Evolutionary conservation across 139 green algal species (phyloP), one percentile per base, ranked within the genome.

Genomic region (Trebouxia sp.): DNA sequence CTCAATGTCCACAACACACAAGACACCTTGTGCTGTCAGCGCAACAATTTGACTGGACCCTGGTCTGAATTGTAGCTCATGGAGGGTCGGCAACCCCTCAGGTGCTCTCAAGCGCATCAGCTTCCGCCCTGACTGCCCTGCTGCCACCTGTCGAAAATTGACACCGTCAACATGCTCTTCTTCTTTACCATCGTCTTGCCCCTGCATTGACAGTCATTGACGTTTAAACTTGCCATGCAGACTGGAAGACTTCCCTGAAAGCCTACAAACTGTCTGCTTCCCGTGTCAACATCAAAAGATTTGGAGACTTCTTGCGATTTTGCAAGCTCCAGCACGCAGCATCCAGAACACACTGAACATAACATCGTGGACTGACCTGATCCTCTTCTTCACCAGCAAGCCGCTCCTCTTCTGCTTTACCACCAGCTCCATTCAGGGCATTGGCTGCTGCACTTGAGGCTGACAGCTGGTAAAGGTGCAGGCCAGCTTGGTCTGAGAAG

Each of bases 391-490:
- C 15, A 28, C 66, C 5, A 22, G 22, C 28, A 22, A 38, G 0
- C 20, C 53, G 12, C 11, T 56, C 32, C n/a, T 53, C 24, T 43
- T 58, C 11, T 45, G 37, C 53, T 15, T 47, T 26, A 10, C 41
- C 28, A 37, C 22, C 17, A 8, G 51, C 24, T 38, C 7, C 41
- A 39, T 39, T 39, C 0, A 26, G 11, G n/a, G 69, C 69, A 11
- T 35, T 32, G n/a, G 17, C 2, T n/a, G 38, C 20, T 75, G 37
- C 50, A 58, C n/a, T n/a, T n/a, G 50, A 22, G 50, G 3, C 5
- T 45, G 42, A 37, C 8, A 93, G 72, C 35, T 69, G 38, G 75
- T 92, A 91, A n/a, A 90, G 76, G 24, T 82, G 86, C 55, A 91
- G 67, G 22, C 83, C 28, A 30, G 58, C n/a, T 10, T 47, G 37